Evolutionary conservation across 768 basidiomycete species (phyloP).

Genomic region (Punctularia strigosozonata): DNA sequence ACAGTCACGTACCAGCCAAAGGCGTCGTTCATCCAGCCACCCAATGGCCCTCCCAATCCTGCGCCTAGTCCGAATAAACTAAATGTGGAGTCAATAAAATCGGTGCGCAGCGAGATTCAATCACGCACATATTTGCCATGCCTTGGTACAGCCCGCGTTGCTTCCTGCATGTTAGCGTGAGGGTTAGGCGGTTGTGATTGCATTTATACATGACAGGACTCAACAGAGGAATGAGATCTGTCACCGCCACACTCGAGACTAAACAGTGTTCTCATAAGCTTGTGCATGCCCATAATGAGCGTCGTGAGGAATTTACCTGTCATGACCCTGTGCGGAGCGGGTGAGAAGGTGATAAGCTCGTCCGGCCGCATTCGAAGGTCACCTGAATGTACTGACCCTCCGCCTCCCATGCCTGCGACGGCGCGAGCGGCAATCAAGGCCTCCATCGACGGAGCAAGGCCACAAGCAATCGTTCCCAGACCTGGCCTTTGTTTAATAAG

Average conservation of each 20-base stretch:
- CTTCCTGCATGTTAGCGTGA: constrained; percentile 33
- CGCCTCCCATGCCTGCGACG: constrained; percentile 87
- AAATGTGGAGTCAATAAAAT: constrained; percentile 5
- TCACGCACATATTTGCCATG: constrained; percentile 69
- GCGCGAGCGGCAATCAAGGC: constrained; percentile 70
- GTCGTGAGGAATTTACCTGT: constrained; percentile 40
- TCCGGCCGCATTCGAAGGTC: no score
- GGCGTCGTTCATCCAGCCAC: constrained; percentile 76
- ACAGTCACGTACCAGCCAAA: constrained; percentile 63
- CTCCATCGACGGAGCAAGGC: constrained; percentile 79
- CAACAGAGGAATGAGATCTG: constrained; percentile 85
- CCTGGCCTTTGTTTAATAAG: constrained; percentile 27
- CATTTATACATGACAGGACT: constrained; percentile 18
- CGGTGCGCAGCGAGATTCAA: neutral
- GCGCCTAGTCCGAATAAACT: constrained; percentile 81
- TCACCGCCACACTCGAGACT: constrained; percentile 78
- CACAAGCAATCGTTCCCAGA: constrained; percentile 77
- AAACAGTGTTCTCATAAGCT: constrained; percentile 11
- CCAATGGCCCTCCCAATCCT: constrained; percentile 67
- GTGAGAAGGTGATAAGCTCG: constrained; percentile 14
- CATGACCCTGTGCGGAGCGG: constrained; percentile 47
- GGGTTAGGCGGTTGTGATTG: constrained; percentile 1
- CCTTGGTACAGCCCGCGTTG: constrained; percentile 89
- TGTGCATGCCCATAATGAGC: constrained; percentile 8
- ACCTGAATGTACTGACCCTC: constrained; percentile 49